Evolutionary conservation across 179 eudicot species (phyloP).

Genomic region (Amaranthus tricolor): DNA sequence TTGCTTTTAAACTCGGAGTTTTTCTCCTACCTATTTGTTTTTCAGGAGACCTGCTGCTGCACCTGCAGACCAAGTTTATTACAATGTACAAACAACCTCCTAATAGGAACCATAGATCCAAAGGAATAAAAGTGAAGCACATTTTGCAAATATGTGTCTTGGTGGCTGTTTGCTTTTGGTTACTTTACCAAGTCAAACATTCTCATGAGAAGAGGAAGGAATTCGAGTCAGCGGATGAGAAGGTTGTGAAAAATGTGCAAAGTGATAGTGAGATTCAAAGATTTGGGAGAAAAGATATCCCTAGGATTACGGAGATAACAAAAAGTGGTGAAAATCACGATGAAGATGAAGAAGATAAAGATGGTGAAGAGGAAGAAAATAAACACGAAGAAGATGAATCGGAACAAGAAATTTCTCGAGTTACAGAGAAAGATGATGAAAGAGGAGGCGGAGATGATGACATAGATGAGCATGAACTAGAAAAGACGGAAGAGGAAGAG

Average conservation of each 20-base stretch:
- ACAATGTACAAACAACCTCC: conserved; percentile 72
- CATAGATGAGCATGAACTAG: conserved; percentile 53
- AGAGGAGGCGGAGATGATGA: conserved; percentile 65
- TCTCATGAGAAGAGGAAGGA: conserved; percentile 75
- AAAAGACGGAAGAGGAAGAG: conserved; percentile 39
- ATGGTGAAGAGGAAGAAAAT: conserved; percentile 33
- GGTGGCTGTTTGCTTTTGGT: conserved; percentile 83
- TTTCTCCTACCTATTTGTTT: conserved; percentile 6
- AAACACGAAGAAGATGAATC: conserved; percentile 32
- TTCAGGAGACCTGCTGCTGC: conserved; percentile 16
- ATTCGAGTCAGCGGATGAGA: conserved; percentile 50
- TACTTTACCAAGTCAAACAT: conserved; percentile 85
- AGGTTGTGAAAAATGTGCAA: conserved; percentile 23
- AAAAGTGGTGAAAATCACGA: conserved; percentile 36
- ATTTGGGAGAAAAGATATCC: conserved; percentile 73
- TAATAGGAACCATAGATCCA: conserved; percentile 64
- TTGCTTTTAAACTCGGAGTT: conserved; percentile 2
- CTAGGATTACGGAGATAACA: conserved; percentile 33
- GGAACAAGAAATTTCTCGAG: conserved; percentile 31
- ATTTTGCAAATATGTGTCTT: conserved; percentile 70
- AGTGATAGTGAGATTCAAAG: conserved; percentile 34
- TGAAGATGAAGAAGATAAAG: conserved; percentile 47
- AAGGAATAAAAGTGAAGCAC: conserved; percentile 63
- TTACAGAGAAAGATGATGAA: conserved; percentile 33
- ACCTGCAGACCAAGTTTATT: neutral